Base-by-base conservation (phyloP, 306 rosid species). In the Coriaria nepalensis region DNA sequence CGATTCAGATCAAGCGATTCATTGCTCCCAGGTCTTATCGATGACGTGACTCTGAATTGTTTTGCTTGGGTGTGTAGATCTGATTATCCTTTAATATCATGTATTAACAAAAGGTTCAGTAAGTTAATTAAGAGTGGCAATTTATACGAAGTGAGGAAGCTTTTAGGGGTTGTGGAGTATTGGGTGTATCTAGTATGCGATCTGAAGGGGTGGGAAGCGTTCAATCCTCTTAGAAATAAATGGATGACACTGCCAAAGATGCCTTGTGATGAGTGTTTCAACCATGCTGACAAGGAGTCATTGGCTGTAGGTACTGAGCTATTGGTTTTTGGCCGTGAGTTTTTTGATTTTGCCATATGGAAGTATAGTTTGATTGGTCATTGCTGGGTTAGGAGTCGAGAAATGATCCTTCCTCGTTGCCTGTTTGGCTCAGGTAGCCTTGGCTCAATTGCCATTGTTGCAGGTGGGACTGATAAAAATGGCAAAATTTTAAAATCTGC, bases 1-100 rank as follows among this genome's bases (percentile, higher is more conserved):
- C 70, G 66, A 64, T 40, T 45, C 40, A 76, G 83, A 63, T 74
- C 95, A 73, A 77, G 70, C 74, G 87, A 81, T 61, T 81, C 84
- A 6, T 74, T 90, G 68, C 66, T 84, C 70, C 63, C 75, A 2
- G 75, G 75, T 11, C 67, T 70, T 41, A 61, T 59, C 12, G 70
- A 70, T 47, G 75, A 70, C 33, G 51, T 40, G 35, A 59, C 75
- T 10, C 35, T 64, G 35, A 50, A 59, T n/a, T 51, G 62, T 35
- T 40, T 64, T 38, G 63, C 75, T 41, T 40, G 50, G 70, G 29
- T 39, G 44, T 52, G 70, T 56, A 56, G 56, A 36, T 59, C 67
- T 4, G 70, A 59, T 59, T 70, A 59, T 33, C 43, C 63, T n/a
- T 42, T 50, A 15, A 36, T 70, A 56, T 60, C 70, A 2, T 64